These are phyloP conservation scores for Chrysoporthe austroafricana DNA, from an alignment of 2,329 filamentous ascomycete species.

Conservation along the genomic window DNA sequence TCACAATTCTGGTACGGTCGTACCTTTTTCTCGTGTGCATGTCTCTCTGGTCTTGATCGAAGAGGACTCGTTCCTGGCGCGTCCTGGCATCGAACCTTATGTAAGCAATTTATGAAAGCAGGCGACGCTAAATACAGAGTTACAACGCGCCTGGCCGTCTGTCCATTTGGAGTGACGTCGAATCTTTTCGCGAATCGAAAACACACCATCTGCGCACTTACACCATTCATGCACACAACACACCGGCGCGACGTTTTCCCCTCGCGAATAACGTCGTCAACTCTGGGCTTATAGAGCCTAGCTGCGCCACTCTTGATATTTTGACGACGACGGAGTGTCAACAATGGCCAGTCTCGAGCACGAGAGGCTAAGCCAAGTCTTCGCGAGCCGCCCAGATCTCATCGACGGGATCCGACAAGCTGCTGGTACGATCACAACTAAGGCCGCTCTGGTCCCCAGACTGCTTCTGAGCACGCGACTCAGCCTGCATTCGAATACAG, in stretches of 20 bases:
- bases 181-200: slow-evolving; percentile 6
- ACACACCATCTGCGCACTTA: not conserved
- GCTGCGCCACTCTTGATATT: not conserved
- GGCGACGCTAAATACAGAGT: not conserved
- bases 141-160: not conserved
- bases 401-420: slow-evolving; percentile 55
- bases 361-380: slow-evolving; percentile 55
- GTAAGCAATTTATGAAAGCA: not conserved
- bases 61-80: too few relatives aligned
- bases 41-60: not conserved
- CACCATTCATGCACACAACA: not conserved
- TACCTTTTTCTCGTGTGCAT: not conserved
- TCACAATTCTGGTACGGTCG: not conserved
- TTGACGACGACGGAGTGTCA: too few relatives aligned
- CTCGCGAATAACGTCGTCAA: not conserved
- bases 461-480: not conserved
- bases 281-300: not conserved
- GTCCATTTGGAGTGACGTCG: slow-evolving; percentile 6
- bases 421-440: slow-evolving; percentile 48
- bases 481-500: not conserved
- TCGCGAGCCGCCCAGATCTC: slow-evolving; percentile 61
- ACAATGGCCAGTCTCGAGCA: slow-evolving; percentile 47
- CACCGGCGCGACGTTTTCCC: not conserved
- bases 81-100: not conserved
- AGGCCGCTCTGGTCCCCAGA: not conserved